Conservation (phyloP, 768 basidiomycete species). For the Lenzites betulinus region DNA sequence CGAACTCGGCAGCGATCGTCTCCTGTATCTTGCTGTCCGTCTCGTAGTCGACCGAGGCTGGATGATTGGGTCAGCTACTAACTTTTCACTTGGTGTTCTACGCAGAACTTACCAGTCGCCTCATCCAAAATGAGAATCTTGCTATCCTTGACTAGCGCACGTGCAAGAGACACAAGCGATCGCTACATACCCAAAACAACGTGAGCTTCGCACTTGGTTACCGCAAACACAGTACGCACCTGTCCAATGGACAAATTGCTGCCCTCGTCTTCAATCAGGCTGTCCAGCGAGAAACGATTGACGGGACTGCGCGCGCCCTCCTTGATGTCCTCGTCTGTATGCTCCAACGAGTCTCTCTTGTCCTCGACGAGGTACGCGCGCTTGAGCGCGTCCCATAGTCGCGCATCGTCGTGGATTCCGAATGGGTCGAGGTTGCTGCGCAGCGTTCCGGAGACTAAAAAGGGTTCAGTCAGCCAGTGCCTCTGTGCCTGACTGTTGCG, state of each 20-base stretch:
- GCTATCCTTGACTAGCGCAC: slow-evolving; percentile 85
- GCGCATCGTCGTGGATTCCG: slow-evolving; percentile 73
- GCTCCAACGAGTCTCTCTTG: slow-evolving; percentile 28
- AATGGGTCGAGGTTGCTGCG: slow-evolving; percentile 92
- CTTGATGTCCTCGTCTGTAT: slow-evolving; percentile 37
- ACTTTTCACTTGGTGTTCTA: too few species aligned
- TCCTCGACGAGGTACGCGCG: slow-evolving; percentile 80
- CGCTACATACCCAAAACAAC: slow-evolving; percentile 46
- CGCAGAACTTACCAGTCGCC: slow-evolving; percentile 63
- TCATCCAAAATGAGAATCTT: slow-evolving; percentile 89
- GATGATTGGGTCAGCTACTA: too few species aligned
- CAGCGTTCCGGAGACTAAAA: slow-evolving; percentile 73
- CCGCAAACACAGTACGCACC: slow-evolving; percentile 31
- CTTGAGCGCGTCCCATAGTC: slow-evolving; percentile 85
- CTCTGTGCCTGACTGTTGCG: neutral
- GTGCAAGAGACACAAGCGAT: slow-evolving; percentile 82
- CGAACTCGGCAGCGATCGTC: slow-evolving; percentile 84
- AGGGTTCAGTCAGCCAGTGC: slow-evolving; percentile 13
- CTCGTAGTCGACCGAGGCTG: slow-evolving; percentile 86
- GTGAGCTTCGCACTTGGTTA: neutral
- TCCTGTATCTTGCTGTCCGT: slow-evolving; percentile 91
- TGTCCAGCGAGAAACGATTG: slow-evolving; percentile 79
- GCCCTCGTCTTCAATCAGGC: slow-evolving; percentile 84
- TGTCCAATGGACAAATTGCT: slow-evolving; percentile 79
- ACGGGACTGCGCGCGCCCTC: slow-evolving; percentile 43